Evolutionary conservation across 345 rosid species (phyloP), one percentile per base, ranked within the genome.

Genomic region (Camelina hispida): DNA sequence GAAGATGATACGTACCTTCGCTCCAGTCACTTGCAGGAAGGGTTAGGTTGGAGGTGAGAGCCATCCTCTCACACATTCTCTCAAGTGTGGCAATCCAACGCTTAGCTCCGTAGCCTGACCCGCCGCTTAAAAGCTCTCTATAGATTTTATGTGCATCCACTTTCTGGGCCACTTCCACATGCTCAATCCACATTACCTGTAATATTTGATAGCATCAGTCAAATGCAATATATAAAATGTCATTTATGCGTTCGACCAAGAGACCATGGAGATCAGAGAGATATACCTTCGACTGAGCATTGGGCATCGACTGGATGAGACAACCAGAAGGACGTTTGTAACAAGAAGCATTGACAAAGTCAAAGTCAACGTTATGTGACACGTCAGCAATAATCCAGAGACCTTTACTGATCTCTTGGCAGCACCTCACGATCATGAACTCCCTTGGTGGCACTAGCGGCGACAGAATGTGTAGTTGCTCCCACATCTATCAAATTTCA

Each of bases 281-380:
- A 10, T 38, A 38, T 38, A 38, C 98, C 86, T 82, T 78, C 42
- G 85, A 83, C 43, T 30, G 73, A 30, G 88, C 90, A 82, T 84
- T 62, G 28, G 85, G 71, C 85, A 85, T 70, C 6, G 83, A 81
- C 60, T 83, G 83, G 58, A 93, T 87, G 83, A 93, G 80, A 66
- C 90, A 87, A 59, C 98, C 95, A 30, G 98, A 93, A 61, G 98
- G 98, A 62, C 90, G 88, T 81, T 76, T 91, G 87, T 91, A 86
- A 32, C 82, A 69, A 22, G 63, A 17, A 72, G 55, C 61, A 47
- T 40, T 18, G 37, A 14, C 34, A 9, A 47, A 12, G 37, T 20
- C 53, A 44, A 44, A 68, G n/a, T 76, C 73, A 34, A 59, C 11
- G 59, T 67, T 73, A 32, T 83, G 79, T 32, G 97, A 93, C 8